These are phyloP conservation scores for Neofusicoccum cordaticola DNA, from an alignment of 2,329 filamentous ascomycete genomes.

Conservation along the genomic window DNA sequence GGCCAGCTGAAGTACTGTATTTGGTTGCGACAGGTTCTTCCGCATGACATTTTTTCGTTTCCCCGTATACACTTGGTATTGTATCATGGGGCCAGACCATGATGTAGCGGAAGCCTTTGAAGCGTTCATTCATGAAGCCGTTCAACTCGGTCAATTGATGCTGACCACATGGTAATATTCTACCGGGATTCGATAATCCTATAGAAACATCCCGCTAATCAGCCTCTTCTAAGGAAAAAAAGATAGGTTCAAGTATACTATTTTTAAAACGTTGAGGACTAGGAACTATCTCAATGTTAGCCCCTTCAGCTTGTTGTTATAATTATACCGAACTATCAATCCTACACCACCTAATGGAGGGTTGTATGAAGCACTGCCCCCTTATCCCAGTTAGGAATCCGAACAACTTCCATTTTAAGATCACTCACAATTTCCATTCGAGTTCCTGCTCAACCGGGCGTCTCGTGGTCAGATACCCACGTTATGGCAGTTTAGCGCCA, in stretches of 20 bases:
- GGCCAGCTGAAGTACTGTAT: too few relatives aligned
- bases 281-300: not conserved
- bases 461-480: too few relatives aligned
- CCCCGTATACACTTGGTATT: too few relatives aligned
- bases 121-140: not conserved
- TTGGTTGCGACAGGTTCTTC: too few relatives aligned
- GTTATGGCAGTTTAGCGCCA: too few relatives aligned
- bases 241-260: not conserved
- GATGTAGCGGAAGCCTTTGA: too few relatives aligned
- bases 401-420: not conserved
- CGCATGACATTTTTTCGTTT: too few relatives aligned
- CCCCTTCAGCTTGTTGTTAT: not conserved
- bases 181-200: not conserved
- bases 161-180: not conserved
- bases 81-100: too few relatives aligned
- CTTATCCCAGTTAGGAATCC: not conserved
- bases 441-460: too few relatives aligned
- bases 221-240: not conserved
- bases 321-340: not conserved
- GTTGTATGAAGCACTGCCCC: not conserved
- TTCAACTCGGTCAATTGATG: not conserved
- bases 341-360: not conserved
- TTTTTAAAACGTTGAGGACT: not conserved
- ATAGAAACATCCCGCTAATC: not conserved
- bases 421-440: too few relatives aligned